These are phyloP conservation scores for Parathielavia appendiculata DNA, from an alignment of 495 filamentous ascomycete species.

Conservation along the genomic window DNA sequence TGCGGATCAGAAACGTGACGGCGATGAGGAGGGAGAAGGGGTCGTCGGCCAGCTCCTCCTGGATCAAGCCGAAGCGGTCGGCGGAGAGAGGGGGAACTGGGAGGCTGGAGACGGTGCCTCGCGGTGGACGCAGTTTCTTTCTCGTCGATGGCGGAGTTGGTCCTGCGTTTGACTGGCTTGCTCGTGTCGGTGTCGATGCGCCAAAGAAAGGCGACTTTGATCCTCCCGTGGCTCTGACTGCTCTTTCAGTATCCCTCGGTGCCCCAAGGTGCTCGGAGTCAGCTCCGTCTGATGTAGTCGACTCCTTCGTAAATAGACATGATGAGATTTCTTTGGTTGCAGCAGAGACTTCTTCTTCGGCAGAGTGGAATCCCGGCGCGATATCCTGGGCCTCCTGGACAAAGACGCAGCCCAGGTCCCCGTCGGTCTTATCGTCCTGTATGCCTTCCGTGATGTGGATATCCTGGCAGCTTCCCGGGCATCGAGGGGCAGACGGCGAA, in stretches of 20 bases:
- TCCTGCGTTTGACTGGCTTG: background rate
- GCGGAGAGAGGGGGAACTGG: slow-evolving; percentile 65
- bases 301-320: background rate
- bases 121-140: slow-evolving; percentile 32
- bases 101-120: slow-evolving; percentile 55
- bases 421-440: background rate
- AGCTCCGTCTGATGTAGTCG: background rate
- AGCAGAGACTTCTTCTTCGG: background rate
- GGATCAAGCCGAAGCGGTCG: slow-evolving; percentile 67
- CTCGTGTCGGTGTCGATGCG: slow-evolving; percentile 11
- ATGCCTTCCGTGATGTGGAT: background rate
- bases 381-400: background rate
- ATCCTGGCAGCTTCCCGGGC: background rate
- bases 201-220: slow-evolving; percentile 43
- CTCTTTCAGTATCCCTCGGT: background rate
- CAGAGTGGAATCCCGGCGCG: background rate
- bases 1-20: slow-evolving; percentile 79
- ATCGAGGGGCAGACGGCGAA: background rate
- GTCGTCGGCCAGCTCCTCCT: slow-evolving; percentile 67
- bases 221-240: slow-evolving; percentile 17
- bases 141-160: slow-evolving; percentile 13
- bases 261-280: background rate
- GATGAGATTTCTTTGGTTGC: background rate
- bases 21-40: slow-evolving; percentile 71
- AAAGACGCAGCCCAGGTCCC: background rate